Evolutionary conservation across 495 filamentous ascomycete species (phyloP).

Genomic region (Penicillium lagena): DNA sequence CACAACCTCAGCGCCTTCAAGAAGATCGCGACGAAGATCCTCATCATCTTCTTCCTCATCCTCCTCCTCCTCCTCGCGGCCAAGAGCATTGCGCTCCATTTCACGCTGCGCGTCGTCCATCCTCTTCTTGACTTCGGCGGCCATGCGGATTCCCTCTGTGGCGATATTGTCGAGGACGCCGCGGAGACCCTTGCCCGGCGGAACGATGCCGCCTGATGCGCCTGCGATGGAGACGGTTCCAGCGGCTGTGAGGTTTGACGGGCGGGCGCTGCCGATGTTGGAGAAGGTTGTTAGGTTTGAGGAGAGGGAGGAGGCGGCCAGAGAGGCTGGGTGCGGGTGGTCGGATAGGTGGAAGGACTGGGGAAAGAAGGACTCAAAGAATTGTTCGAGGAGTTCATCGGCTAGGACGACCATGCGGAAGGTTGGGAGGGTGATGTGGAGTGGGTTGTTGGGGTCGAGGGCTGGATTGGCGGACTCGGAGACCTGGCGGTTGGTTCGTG

Average conservation of each 20-base stretch:
- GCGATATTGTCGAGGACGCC: constrained; percentile 97
- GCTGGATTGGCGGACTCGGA: constrained; percentile 69
- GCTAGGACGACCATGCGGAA: constrained; percentile 98
- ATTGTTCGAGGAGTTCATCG: constrained; percentile 90
- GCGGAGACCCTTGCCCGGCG: constrained; percentile 68
- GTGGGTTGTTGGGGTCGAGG: constrained; percentile 83
- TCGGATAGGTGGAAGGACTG: constrained; percentile 64
- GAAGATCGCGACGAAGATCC: constrained; percentile 49
- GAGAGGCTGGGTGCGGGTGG: constrained; percentile 28
- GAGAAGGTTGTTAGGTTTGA: constrained; percentile 76
- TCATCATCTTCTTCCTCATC: constrained; percentile 59
- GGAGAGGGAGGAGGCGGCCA: constrained; percentile 55
- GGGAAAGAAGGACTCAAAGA: constrained; percentile 81
- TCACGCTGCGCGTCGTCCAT: constrained; percentile 92
- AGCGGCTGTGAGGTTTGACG: constrained; percentile 29
- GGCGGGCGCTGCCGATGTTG: constrained; percentile 51
- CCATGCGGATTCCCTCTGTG: constrained; percentile 91
- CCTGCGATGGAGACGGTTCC: constrained; percentile 36
- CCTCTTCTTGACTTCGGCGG: constrained; percentile 77
- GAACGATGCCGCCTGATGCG: constrained; percentile 46
- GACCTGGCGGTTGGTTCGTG: constrained; percentile 6
- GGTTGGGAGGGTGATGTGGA: constrained; percentile 94
- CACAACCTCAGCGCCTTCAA: constrained; percentile 50
- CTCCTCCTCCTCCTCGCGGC: constrained; percentile 69
- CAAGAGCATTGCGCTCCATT: constrained; percentile 69